Percentiles rank a stretch among this genome's conserved stretches.
Evolutionary conservation across 768 basidiomycete species (phyloP).

Genomic region (Auriscalpium microsporum): DNA sequence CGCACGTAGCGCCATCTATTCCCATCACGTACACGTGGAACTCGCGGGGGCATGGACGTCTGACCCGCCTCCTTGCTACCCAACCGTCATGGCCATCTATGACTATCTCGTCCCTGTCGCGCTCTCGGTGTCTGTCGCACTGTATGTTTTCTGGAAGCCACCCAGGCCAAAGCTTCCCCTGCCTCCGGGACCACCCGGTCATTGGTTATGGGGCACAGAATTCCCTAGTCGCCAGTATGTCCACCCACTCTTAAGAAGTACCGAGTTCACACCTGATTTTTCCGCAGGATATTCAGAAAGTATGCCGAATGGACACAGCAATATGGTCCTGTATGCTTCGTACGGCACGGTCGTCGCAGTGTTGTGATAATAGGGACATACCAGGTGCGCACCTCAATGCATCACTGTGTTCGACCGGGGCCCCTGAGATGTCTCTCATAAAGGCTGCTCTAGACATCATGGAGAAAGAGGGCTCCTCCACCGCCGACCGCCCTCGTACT

Average conservation of each 20-base stretch:
- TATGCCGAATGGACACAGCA: conserved; percentile 46
- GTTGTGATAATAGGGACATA: conserved; percentile 39
- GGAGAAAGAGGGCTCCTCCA: conserved; percentile 29
- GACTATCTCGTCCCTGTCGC: too few species aligned
- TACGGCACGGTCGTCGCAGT: conserved; percentile 38
- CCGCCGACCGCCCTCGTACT: conserved; percentile 27
- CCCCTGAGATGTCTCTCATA: not conserved
- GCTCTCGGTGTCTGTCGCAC: not conserved
- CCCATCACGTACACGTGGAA: too few species aligned
- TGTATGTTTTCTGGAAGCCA: not conserved
- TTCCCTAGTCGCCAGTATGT: conserved; percentile 1
- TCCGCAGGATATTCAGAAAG: not conserved
- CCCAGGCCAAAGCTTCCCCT: not conserved
- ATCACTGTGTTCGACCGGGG: not conserved
- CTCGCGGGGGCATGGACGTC: too few species aligned
- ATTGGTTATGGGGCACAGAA: conserved; percentile 2
- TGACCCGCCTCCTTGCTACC: too few species aligned
- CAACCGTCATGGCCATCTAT: too few species aligned
- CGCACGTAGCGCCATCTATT: too few species aligned
- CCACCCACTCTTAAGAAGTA: too few species aligned
- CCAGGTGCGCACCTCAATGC: conserved; percentile 6
- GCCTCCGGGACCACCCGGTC: conserved; percentile 6
- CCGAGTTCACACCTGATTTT: not conserved
- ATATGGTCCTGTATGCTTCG: conserved; percentile 53
- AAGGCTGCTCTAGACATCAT: conserved; percentile 32